A percentile compares a stretch with the other conserved stretches of the same genome.
Conservation (phyloP, 2,329 filamentous ascomycete genomes). For the Cryphonectria japonica region DNA sequence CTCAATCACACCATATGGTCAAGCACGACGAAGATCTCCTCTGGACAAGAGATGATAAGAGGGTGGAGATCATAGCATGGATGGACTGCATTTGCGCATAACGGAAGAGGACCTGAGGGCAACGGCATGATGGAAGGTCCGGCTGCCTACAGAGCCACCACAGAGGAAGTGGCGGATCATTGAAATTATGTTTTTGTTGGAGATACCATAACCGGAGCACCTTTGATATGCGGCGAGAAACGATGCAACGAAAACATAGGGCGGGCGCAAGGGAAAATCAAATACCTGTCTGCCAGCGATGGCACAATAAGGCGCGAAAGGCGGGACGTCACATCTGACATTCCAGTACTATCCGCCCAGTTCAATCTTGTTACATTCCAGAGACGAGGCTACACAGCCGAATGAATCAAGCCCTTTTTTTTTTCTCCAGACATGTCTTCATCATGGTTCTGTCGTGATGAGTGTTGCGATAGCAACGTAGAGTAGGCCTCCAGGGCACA, state of each 20-base stretch:
- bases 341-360: not conserved
- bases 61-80: not conserved
- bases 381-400: not conserved
- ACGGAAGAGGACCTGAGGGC: not conserved
- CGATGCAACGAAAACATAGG: not conserved
- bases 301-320: not conserved
- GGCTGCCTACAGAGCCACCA: not conserved
- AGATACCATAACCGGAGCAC: slow-evolving; percentile 9
- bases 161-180: not conserved
- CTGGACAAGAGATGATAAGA: not conserved
- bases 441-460: not conserved
- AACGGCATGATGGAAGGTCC: not conserved
- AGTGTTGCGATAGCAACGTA: not conserved
- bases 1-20: not conserved
- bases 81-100: not conserved
- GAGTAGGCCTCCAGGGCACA: not conserved
- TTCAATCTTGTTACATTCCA: not conserved
- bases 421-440: not conserved
- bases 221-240: not conserved
- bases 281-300: not conserved
- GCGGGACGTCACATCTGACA: not conserved
- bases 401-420: not conserved
- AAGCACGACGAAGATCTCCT: not conserved
- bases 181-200: not conserved
- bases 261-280: not conserved